These are phyloP conservation scores for Erythrophleum fordii DNA, from an alignment of 306 rosid species.

Conservation along the genomic window DNA sequence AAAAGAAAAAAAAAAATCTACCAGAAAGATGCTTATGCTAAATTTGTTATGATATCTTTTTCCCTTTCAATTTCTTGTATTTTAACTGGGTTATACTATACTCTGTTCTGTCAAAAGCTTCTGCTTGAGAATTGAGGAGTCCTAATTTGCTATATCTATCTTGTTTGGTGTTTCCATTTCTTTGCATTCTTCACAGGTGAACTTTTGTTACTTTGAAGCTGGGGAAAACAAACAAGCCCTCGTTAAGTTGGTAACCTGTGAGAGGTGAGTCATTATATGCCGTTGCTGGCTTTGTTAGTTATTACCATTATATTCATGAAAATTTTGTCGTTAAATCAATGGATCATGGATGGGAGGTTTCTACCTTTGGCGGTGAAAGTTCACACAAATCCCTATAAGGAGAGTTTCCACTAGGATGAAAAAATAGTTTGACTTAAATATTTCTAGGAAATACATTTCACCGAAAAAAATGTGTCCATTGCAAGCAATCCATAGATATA, in stretches of 20 bases:
- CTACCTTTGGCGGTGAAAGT: not conserved
- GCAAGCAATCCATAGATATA: not conserved
- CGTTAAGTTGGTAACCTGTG: slow-evolving; percentile 89
- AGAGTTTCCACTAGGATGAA: not conserved
- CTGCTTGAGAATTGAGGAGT: slow-evolving; percentile 12
- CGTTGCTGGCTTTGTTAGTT: slow-evolving; percentile 21
- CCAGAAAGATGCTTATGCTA: not conserved
- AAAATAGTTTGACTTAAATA: not conserved
- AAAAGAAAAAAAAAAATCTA: not conserved
- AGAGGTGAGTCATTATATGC: slow-evolving; percentile 61
- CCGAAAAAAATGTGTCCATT: not conserved
- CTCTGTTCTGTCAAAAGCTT: slow-evolving; percentile 4
- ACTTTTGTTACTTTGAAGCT: slow-evolving; percentile 88
- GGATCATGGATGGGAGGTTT: not conserved
- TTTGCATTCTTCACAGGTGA: slow-evolving; percentile 62
- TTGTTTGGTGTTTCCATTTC: slow-evolving; percentile 20
- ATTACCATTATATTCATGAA: not conserved
- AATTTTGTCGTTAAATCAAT: not conserved
- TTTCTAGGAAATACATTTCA: not conserved
- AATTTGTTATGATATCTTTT: not conserved
- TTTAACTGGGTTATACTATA: not conserved
- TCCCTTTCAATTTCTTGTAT: slow-evolving; percentile 12
- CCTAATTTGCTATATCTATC: not conserved
- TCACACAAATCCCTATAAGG: not conserved
- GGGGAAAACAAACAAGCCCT: slow-evolving; percentile 95